Conservation (phyloP, 2,329 filamentous ascomycete genomes). For the Venturia aucupariae region DNA sequence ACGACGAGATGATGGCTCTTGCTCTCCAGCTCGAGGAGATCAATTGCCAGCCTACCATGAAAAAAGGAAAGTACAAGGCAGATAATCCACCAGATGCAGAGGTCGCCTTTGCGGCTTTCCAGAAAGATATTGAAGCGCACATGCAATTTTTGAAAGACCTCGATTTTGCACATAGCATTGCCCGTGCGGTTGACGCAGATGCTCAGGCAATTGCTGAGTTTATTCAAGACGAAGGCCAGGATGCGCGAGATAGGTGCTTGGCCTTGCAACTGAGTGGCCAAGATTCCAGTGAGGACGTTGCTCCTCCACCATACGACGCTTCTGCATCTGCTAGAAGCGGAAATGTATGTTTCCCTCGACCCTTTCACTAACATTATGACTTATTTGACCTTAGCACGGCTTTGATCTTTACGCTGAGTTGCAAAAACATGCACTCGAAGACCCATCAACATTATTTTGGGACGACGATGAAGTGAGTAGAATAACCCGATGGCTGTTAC, state of each 20-base stretch:
- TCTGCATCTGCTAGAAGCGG: not conserved
- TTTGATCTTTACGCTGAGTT: not conserved
- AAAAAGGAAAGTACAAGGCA: constrained; percentile 20
- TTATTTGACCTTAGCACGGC: not conserved
- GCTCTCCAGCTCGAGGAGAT: constrained; percentile 23
- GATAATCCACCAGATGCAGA: constrained; percentile 18
- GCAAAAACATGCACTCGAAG: not conserved
- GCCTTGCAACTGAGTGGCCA: not conserved
- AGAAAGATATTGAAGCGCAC: constrained; percentile 18
- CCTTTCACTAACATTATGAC: not conserved
- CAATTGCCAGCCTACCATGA: not conserved
- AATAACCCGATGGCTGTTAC: not conserved
- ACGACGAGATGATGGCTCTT: constrained; percentile 23
- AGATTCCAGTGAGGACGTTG: not conserved
- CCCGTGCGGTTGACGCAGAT: constrained; percentile 20
- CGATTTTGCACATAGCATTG: constrained; percentile 22
- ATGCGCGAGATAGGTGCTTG: constrained; percentile 16
- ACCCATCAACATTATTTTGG: not conserved
- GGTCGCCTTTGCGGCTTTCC: constrained; percentile 19
- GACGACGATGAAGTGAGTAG: not conserved
- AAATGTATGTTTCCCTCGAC: not conserved
- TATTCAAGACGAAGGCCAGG: constrained; percentile 18
- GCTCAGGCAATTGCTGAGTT: constrained; percentile 17
- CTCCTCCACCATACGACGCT: not conserved
- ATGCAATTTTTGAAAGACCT: constrained; percentile 18